Percentiles rank a stretch among this genome's conserved stretches.
phyloP scores from a whole-genome alignment of 2,329 filamentous ascomycete genomes.

The Xylaria sp. region DNA sequence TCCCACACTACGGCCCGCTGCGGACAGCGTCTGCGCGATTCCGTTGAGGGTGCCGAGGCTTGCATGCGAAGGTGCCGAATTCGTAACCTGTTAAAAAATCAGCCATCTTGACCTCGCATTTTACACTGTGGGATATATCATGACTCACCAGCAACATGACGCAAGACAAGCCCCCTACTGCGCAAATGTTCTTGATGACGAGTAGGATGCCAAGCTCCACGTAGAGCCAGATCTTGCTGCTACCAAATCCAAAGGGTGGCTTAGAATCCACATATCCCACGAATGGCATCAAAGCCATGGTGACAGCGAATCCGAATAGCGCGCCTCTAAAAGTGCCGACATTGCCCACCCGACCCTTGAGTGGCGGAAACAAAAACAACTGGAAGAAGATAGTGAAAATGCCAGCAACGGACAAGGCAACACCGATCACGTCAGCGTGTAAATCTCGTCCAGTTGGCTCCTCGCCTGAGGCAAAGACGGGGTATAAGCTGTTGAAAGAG shows the following conservation, averaged over 20 bases:
- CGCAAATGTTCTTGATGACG: constrained; percentile 88
- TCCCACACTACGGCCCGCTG: constrained; percentile 86
- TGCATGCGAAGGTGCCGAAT: constrained; percentile 85
- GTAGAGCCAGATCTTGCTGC: constrained; percentile 77
- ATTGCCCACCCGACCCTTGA: constrained; percentile 85
- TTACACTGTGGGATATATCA: background rate
- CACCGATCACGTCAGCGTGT: constrained; percentile 81
- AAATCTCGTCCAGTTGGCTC: constrained; percentile 81
- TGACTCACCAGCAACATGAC: constrained; percentile 81
- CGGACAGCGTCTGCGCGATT: constrained; percentile 91
- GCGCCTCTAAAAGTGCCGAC: constrained; percentile 83
- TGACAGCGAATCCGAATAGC: constrained; percentile 80
- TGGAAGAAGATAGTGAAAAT: constrained; percentile 90
- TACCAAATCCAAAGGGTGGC: constrained; percentile 66
- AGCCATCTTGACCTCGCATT: background rate
- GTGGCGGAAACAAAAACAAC: constrained; percentile 80
- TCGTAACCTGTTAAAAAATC: constrained; percentile 72
- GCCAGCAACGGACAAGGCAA: constrained; percentile 86
- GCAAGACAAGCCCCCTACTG: constrained; percentile 89
- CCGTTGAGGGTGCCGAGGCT: constrained; percentile 92
- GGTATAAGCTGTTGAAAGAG: constrained; percentile 93
- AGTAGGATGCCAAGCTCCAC: constrained; percentile 82
- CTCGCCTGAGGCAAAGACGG: constrained; percentile 84
- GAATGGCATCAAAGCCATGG: constrained; percentile 89
- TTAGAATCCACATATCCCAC: constrained; percentile 78